A percentile compares a stretch with the other conserved stretches of the same genome.
Evolutionary conservation across 1,139 yeast species (phyloP).

Genomic region (Suhomyces maxii): DNA sequence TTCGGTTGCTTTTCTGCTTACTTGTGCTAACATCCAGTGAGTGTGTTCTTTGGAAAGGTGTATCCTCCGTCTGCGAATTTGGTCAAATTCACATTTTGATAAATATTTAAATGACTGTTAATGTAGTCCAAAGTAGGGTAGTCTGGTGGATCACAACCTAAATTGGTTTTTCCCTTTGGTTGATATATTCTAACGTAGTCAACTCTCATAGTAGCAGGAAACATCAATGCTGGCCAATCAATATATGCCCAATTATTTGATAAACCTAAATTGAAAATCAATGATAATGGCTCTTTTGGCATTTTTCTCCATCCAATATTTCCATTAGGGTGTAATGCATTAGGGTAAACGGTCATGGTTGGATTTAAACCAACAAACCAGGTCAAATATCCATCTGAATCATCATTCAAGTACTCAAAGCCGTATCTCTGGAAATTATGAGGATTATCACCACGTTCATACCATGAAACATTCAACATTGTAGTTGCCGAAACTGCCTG

Average conservation of each 20-base stretch:
- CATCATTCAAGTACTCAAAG: constrained; percentile 25
- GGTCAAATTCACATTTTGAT: constrained; percentile 25
- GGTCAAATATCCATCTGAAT: constrained; percentile 25
- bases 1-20: background rate
- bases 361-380: constrained; percentile 30
- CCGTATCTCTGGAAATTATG: constrained; percentile 27
- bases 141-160: constrained; percentile 29
- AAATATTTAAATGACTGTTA: constrained; percentile 21
- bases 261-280: constrained; percentile 30
- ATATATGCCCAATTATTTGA: constrained; percentile 34
- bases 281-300: constrained; percentile 30
- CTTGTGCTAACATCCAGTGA: constrained; percentile 5
- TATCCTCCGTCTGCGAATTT: constrained; percentile 27
- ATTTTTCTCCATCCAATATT: constrained; percentile 27
- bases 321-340: constrained; percentile 30
- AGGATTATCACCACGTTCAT: constrained; percentile 21
- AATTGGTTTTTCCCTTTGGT: constrained; percentile 20
- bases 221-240: constrained; percentile 28
- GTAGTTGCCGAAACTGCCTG: constrained; percentile 31
- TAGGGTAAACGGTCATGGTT: constrained; percentile 23
- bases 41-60: constrained; percentile 22
- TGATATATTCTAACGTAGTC: constrained; percentile 32
- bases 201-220: constrained; percentile 27
- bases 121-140: constrained; percentile 29
- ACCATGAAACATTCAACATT: constrained; percentile 27